These are phyloP conservation scores for Scutellaria barbata DNA, from an alignment of 257 asterid species.

Conservation along the genomic window DNA sequence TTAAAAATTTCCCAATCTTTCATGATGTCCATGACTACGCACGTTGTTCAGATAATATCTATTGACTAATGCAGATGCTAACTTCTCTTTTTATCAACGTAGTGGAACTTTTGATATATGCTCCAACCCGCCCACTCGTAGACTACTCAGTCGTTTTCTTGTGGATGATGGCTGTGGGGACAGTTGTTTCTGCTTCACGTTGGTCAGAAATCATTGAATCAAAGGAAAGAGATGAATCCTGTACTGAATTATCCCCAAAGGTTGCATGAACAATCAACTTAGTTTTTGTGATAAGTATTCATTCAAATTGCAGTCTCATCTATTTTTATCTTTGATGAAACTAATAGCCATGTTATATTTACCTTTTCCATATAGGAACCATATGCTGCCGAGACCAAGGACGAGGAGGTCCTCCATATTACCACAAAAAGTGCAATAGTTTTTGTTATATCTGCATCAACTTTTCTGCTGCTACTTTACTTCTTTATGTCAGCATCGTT, in stretches of 20 bases:
- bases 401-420: conserved; percentile 66
- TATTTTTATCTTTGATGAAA: conserved; percentile 16
- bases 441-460: conserved; percentile 89
- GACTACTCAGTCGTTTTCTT: conserved; percentile 76
- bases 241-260: conserved; percentile 65
- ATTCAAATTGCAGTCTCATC: conserved; percentile 20
- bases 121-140: conserved; percentile 78
- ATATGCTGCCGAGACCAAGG: conserved; percentile 52
- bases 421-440: conserved; percentile 68
- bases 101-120: conserved; percentile 86
- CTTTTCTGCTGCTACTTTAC: conserved; percentile 90
- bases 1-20: conserved; percentile 7
- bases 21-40: conserved; percentile 18
- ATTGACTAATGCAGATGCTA: conserved; percentile 34
- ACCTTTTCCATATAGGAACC: conserved; percentile 52
- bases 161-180: conserved; percentile 96
- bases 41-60: conserved; percentile 15
- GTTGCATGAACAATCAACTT: conserved; percentile 32
- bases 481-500: conserved; percentile 93
- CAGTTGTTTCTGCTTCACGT: conserved; percentile 68
- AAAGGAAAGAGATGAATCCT: conserved; percentile 55
- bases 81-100: conserved; percentile 39
- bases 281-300: conserved; percentile 30
- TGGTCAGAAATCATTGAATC: conserved; percentile 74
- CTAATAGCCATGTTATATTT: conserved; percentile 20